phyloP scores from a whole-genome alignment of 768 basidiomycete genomes.

The Boletus edulis region DNA sequence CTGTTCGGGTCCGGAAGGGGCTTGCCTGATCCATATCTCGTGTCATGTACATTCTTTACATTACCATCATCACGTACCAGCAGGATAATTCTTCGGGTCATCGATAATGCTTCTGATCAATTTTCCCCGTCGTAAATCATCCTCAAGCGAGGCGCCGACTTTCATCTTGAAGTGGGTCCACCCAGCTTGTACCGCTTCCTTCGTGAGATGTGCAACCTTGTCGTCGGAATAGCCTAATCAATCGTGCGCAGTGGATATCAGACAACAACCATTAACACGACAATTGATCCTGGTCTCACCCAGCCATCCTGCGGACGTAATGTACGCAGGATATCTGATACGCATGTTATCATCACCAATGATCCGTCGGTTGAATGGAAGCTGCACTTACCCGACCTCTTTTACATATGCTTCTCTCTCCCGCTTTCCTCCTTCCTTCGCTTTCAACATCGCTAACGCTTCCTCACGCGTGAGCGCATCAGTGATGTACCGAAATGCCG shows the following conservation, averaged over 20 bases:
- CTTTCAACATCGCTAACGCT: conserved; percentile 76
- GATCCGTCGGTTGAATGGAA: background rate
- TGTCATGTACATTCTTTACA: background rate
- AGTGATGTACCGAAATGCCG: conserved; percentile 86
- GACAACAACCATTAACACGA: background rate
- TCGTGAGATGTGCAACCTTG: conserved; percentile 79
- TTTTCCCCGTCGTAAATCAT: conserved; percentile 80
- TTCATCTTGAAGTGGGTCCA: conserved; percentile 99
- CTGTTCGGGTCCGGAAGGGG: conserved; percentile 48
- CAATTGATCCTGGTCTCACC: conserved; percentile 36
- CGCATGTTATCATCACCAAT: conserved; percentile 3
- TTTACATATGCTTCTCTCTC: conserved; percentile 74
- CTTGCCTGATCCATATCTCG: conserved; percentile 27
- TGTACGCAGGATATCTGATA: conserved; percentile 82
- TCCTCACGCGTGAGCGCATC: conserved; percentile 90
- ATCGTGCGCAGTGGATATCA: background rate
- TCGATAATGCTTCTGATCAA: conserved; percentile 92
- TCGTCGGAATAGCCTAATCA: conserved; percentile 78
- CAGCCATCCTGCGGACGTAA: conserved; percentile 89
- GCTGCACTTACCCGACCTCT: conserved; percentile 50
- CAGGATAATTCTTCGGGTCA: conserved; percentile 67
- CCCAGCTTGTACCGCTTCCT: conserved; percentile 78
- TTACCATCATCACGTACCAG: conserved; percentile 41
- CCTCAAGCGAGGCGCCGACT: conserved; percentile 78
- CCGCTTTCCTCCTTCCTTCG: conserved; percentile 68